Evolutionary conservation across 1,284 basidiomycete species (phyloP).

Genomic region (Tylopilus sp.): DNA sequence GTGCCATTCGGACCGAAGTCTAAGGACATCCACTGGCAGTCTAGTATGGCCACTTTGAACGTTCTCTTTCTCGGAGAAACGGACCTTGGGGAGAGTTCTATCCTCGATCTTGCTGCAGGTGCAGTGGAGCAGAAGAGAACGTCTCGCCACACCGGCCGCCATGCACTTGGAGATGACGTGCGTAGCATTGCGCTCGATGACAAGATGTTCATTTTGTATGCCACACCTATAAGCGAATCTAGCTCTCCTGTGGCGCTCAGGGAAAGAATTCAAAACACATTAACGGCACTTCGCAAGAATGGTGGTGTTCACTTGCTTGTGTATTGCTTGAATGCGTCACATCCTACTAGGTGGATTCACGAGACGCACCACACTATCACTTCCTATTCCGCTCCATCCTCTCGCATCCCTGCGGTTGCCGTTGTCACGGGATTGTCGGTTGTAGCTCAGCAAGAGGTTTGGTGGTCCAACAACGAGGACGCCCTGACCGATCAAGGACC

Average conservation of each 20-base stretch:
- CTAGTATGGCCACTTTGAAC: slow-evolving; percentile 19
- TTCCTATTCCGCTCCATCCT: slow-evolving; percentile 3
- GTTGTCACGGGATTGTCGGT: slow-evolving; percentile 30
- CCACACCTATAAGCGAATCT: slow-evolving; percentile 12
- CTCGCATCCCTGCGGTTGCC: slow-evolving; percentile 29
- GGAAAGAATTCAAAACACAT: slow-evolving; percentile 16
- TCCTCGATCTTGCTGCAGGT: slow-evolving; percentile 29
- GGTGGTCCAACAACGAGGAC: slow-evolving; percentile 30
- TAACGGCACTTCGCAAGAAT: slow-evolving; percentile 24
- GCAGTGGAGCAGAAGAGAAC: slow-evolving; percentile 9
- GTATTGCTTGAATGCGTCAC: slow-evolving; percentile 33
- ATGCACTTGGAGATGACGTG: slow-evolving; percentile 6
- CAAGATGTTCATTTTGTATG: slow-evolving; percentile 30
- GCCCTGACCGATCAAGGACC: slow-evolving; percentile 17
- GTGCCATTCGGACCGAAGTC: not conserved
- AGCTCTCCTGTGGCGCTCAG: slow-evolving; percentile 4
- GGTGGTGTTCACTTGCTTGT: slow-evolving; percentile 34
- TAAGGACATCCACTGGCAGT: slow-evolving; percentile 26
- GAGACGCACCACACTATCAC: slow-evolving; percentile 20
- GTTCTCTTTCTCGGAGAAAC: slow-evolving; percentile 39
- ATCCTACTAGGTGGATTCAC: slow-evolving; percentile 26
- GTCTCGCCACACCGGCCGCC: not conserved
- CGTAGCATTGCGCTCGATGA: slow-evolving; percentile 22
- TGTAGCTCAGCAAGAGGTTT: slow-evolving; percentile 22
- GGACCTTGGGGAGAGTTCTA: slow-evolving; percentile 25